Evolutionary conservation across 306 rosid genomes (phyloP), one percentile per base, ranked within the genome.

Genomic region (Cucurbita argyrosperma): DNA sequence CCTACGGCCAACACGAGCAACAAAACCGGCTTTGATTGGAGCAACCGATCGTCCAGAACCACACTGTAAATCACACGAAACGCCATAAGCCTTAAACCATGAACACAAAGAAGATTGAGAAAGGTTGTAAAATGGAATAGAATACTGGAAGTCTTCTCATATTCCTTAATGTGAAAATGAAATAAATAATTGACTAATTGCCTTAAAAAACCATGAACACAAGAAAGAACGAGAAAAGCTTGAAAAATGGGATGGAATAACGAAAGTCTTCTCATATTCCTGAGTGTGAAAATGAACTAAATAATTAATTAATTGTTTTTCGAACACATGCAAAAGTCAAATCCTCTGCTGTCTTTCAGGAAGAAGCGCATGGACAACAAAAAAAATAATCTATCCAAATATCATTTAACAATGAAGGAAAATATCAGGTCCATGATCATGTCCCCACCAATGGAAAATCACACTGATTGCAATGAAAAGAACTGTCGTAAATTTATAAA

Each of bases 1-100:
- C 80, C 97, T 89, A 46, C 99, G 88, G 49, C 97, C 99, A 84
- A 94, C 97, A 68, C 97, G 99, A 83, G 99, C 99, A 76, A 86
- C 90, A 76, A 91, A 94, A 71, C 99, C 99, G 77, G 97, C 97
- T 80, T 94, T 94, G 80, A 94, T 91, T 11, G 89, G 97, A 80
- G 96, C 95, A 76, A 94, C 99, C 6, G 98, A 90, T 79, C 98
- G 85, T 74, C 96, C 96, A 7, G 96, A 92, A 72, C 98, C 96
- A 75, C 97, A 92, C 98, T 92, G 90, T 90, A 88, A 82, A 15
- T 49, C 47, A 70, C 15, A 79, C 74, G 46, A 52, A 70, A 64
- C 21, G 30, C 8, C 38, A 38, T 19, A 43, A 15, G 51, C 37
- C 67, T 30, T 0, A 40, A 23, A 10, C 64, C 16, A 10, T 58